These are phyloP conservation scores for Yamadazyma insecticola DNA, from an alignment of 805 yeast genomes.

Conservation along the genomic window DNA sequence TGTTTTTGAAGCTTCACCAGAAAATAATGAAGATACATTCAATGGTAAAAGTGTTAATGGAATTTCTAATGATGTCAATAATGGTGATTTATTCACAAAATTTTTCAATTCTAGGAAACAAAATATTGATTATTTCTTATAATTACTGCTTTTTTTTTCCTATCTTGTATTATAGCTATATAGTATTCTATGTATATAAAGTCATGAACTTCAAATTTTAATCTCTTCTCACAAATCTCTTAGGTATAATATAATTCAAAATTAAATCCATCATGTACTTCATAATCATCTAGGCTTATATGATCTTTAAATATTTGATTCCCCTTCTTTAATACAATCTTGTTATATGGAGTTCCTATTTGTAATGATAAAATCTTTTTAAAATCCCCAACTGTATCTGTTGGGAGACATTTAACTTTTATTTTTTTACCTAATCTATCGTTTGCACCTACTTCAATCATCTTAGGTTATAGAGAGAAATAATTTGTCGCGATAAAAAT, in stretches of 20 bases:
- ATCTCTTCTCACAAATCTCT: conserved; percentile 1
- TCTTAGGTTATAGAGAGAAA: conserved; percentile 6
- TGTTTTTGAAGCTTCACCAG: conserved; percentile 97
- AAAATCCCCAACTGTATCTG: conserved; percentile 86
- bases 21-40: conserved; percentile 60
- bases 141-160: too few species aligned
- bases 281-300: conserved; percentile 90
- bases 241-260: conserved; percentile 75
- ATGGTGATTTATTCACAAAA: conserved; percentile 3
- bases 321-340: conserved; percentile 76
- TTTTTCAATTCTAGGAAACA: too few species aligned
- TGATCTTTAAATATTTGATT: conserved; percentile 83
- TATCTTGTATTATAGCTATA: too few species aligned
- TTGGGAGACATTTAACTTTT: conserved; percentile 79
- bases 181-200: too few species aligned
- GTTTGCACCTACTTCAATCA: conserved; percentile 41
- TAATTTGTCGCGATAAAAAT: neutral
- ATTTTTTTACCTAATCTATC: conserved; percentile 81
- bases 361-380: conserved; percentile 80
- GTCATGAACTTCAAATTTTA: too few species aligned
- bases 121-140: conserved; percentile 51
- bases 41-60: conserved; percentile 40
- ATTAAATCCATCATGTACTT: conserved; percentile 83
- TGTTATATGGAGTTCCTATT: conserved; percentile 68
- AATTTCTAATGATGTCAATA: conserved; percentile 10